Percentiles rank a stretch among this genome's conserved stretches.
Conservation (phyloP, 805 yeast species). For the Pichia paraexigua region DNA sequence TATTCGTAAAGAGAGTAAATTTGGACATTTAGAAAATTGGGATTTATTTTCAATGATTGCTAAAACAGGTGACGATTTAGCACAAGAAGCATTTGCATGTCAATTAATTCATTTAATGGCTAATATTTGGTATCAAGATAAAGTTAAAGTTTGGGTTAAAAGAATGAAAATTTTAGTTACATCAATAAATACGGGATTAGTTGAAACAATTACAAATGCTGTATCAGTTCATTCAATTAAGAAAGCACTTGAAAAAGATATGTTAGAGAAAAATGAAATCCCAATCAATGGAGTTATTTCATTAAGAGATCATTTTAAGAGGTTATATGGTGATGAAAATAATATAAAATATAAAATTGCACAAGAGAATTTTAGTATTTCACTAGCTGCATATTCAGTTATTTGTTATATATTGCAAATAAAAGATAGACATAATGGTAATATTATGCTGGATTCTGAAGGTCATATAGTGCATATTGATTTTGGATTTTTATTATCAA, state of each 20-base stretch:
- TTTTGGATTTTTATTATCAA: constrained; percentile 86
- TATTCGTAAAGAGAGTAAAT: constrained; percentile 68
- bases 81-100: constrained; percentile 97
- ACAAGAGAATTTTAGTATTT: constrained; percentile 74
- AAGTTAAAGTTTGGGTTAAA: constrained; percentile 82
- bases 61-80: constrained; percentile 90
- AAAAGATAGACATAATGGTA: constrained; percentile 95
- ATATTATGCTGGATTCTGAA: constrained; percentile 91
- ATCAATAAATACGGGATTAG: constrained; percentile 83
- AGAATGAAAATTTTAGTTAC: constrained; percentile 89
- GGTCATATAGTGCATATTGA: constrained; percentile 95
- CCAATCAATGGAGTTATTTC: constrained; percentile 65
- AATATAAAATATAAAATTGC: constrained; percentile 58
- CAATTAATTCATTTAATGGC: constrained; percentile 86
- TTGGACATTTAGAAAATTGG: constrained; percentile 88
- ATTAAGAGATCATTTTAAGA: constrained; percentile 67
- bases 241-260: constrained; percentile 76
- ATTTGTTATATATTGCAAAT: constrained; percentile 86
- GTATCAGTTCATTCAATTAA: constrained; percentile 90
- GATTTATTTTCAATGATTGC: constrained; percentile 93
- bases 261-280: constrained; percentile 58
- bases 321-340: constrained; percentile 62
- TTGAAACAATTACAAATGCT: constrained; percentile 94
- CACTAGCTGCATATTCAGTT: constrained; percentile 87
- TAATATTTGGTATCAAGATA: constrained; percentile 66